Base-by-base conservation (phyloP, 108 stramenopile species). In the Stephanodiscus minutulus region DNA sequence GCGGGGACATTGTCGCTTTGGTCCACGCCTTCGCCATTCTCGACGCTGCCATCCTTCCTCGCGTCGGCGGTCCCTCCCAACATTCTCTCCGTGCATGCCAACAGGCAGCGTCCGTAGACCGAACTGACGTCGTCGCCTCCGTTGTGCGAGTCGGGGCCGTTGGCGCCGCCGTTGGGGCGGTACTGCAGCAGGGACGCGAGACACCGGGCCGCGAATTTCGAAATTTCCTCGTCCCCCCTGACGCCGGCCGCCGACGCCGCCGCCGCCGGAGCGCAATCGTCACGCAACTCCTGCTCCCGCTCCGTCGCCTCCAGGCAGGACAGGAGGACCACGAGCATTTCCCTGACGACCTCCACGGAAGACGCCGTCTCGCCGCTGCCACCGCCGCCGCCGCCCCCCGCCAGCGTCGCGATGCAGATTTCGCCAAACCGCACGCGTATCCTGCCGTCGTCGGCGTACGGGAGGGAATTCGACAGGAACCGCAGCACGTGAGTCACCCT, bases 141-240 rank as follows among this genome's bases (percentile, higher is more conserved):
- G 33, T 41, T 64, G 20, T 13, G 81, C 35, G 75, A 83, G 33
- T 74, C 72, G 39, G 39, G 3, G 11, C 39, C 39, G 46, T 81
- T 72, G 28, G 80, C 61, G n/a, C 70, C 35, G 35, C 62, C 71
- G n/a, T n/a, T n/a, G 10, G 87, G 85, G 46, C 83, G 70, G 44
- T 73, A 67, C 48, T 87, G 87, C 8, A 89, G 61, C 37, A 89
- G 66, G 53, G 75, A 88, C 7, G 91, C 87, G 22, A 87, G 59
- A 17, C 86, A 77, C n/a, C 88, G 73, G 0, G 85, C 66, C n/a
- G 86, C 79, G 68, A 87, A 83, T 21, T 65, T 66, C 21, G 81
- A 57, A 29, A 82, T 20, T 22, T 77, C 69, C 41, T 69, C 67
- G 21, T n/a, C n/a, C n/a, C 59, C 35, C 35, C 35, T 49, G 7